These are phyloP conservation scores for Xerocomellus chrysenteron DNA, from an alignment of 768 basidiomycete genomes.

Conservation along the genomic window DNA sequence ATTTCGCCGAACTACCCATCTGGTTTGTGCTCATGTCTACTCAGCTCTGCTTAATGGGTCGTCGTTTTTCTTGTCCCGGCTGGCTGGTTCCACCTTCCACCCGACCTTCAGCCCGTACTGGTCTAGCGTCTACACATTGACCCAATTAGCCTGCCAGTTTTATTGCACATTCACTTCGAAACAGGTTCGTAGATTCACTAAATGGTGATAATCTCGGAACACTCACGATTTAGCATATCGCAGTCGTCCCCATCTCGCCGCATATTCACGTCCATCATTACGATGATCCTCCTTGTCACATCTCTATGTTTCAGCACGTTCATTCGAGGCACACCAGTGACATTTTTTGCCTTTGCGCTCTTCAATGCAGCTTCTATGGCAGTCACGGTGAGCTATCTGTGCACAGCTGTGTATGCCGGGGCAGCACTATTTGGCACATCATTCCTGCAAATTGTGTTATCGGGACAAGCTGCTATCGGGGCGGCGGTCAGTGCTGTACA, in stretches of 20 bases:
- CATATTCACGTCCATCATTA: conserved; percentile 50
- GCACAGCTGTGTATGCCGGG: conserved; percentile 75
- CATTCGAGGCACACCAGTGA: conserved; percentile 46
- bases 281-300: conserved; percentile 51
- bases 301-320: conserved; percentile 69
- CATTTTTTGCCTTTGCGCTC: conserved; percentile 68
- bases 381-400: conserved; percentile 68
- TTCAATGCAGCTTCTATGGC: conserved; percentile 60
- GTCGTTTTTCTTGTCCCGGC: no score
- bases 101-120: no score
- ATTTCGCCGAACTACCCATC: no score
- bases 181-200: conserved; percentile 45
- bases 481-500: conserved; percentile 80
- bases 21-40: no score
- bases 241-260: conserved; percentile 64
- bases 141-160: conserved; percentile 69
- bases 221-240: conserved; percentile 4
- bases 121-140: conserved; percentile 17
- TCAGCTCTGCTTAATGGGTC: no score
- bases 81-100: no score
- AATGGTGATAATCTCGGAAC: background rate
- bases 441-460: conserved; percentile 73
- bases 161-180: conserved; percentile 72
- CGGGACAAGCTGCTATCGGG: conserved; percentile 84
- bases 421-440: conserved; percentile 76